Percentiles rank a stretch among this genome's conserved stretches.
Evolutionary conservation across 2,329 filamentous ascomycete species (phyloP).

Genomic region (Xylariaceae sp.): DNA sequence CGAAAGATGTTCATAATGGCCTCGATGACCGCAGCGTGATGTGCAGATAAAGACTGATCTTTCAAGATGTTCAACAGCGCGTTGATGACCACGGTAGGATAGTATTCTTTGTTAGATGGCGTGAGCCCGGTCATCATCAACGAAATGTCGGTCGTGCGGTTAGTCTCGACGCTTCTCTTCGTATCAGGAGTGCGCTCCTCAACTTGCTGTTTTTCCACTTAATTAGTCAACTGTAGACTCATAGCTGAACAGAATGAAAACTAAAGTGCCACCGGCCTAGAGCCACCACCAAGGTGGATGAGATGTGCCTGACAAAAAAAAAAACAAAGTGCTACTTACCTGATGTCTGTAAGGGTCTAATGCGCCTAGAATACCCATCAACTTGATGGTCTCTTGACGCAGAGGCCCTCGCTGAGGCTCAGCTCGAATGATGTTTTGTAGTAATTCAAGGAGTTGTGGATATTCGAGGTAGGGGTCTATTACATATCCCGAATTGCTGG

Average conservation of each 20-base stretch:
- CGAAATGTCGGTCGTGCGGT: slow-evolving; percentile 81
- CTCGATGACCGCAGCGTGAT: slow-evolving; percentile 91
- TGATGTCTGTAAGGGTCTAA: slow-evolving; percentile 95
- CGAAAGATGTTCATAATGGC: slow-evolving; percentile 99
- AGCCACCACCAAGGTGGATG: slow-evolving; percentile 5
- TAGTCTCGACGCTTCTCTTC: slow-evolving; percentile 58
- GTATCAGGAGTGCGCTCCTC: slow-evolving; percentile 82
- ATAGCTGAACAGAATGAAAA: background rate
- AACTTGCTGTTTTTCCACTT: slow-evolving; percentile 54
- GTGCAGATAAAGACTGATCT: slow-evolving; percentile 81
- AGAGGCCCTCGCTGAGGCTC: slow-evolving; percentile 78
- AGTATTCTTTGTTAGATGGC: slow-evolving; percentile 96
- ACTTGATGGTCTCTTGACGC: slow-evolving; percentile 88
- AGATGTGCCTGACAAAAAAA: slow-evolving; percentile 9
- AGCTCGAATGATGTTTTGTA: slow-evolving; percentile 90
- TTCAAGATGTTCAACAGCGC: slow-evolving; percentile 88
- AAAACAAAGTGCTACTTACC: slow-evolving; percentile 34
- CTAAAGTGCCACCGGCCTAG: too few relatives aligned
- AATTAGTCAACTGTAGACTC: slow-evolving; percentile 17
- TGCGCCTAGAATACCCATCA: slow-evolving; percentile 92
- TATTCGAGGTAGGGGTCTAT: slow-evolving; percentile 95
- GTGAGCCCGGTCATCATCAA: slow-evolving; percentile 97
- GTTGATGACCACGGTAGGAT: slow-evolving; percentile 95
- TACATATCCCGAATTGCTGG: slow-evolving; percentile 95
- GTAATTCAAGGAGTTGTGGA: slow-evolving; percentile 82